A percentile compares a stretch with the other conserved stretches of the same genome.
Evolutionary conservation across 768 basidiomycete genomes (phyloP).

Genomic region (Udeniomyces megalosporus): DNA sequence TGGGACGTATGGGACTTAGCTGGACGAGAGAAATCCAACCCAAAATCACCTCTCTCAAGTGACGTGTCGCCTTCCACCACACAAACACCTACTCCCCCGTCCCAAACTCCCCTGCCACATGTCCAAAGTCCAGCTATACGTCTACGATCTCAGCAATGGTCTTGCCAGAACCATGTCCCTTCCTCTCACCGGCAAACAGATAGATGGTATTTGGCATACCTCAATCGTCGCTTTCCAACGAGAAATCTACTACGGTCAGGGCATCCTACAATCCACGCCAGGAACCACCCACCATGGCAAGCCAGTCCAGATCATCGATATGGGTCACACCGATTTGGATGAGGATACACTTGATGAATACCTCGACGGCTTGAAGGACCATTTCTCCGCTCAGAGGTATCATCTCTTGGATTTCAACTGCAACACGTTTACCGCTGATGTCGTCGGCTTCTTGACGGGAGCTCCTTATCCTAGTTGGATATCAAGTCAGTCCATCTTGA

Average conservation of each 20-base stretch:
- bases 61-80: too few species aligned
- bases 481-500: constrained; percentile 41
- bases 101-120: too few species aligned
- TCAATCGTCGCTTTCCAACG: constrained; percentile 72
- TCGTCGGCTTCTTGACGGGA: constrained; percentile 72
- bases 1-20: too few species aligned
- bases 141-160: constrained; percentile 7
- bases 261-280: constrained; percentile 53
- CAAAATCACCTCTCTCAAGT: too few species aligned
- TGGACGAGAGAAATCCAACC: too few species aligned
- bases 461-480: constrained; percentile 65
- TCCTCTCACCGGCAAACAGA: constrained; percentile 70
- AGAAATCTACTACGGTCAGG: constrained; percentile 82
- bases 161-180: constrained; percentile 43
- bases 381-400: constrained; percentile 48
- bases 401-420: constrained; percentile 31
- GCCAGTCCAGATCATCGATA: constrained; percentile 51
- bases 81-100: too few species aligned
- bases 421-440: constrained; percentile 84
- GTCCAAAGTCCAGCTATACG: neutral
- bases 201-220: constrained; percentile 94
- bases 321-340: constrained; percentile 68
- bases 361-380: constrained; percentile 50
- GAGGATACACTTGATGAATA: constrained; percentile 76
- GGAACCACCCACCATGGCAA: constrained; percentile 73